A percentile compares a stretch with the other conserved stretches of the same genome.
Evolutionary conservation across 2,329 filamentous ascomycete genomes (phyloP).

Genomic region (Penicillium psychrosexuale): DNA sequence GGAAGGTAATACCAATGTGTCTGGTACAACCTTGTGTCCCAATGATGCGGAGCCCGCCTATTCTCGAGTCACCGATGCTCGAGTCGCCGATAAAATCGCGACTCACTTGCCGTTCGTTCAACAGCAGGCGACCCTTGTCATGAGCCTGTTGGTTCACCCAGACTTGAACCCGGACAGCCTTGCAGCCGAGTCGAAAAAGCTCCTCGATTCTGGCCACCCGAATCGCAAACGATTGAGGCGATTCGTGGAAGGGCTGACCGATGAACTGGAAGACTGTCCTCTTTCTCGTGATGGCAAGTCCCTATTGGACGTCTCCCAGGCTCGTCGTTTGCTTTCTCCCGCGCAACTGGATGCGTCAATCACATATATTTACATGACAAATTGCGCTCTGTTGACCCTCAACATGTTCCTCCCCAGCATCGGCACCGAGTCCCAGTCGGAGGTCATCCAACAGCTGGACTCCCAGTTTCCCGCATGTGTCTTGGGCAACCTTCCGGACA

Average conservation of each 20-base stretch:
- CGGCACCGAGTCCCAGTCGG: slow-evolving; percentile 14
- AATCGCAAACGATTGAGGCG: slow-evolving; percentile 20
- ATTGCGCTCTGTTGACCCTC: slow-evolving; percentile 42
- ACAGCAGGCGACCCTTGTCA: slow-evolving; percentile 21
- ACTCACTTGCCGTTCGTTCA: slow-evolving; percentile 8
- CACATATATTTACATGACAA: slow-evolving; percentile 44
- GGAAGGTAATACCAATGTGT: slow-evolving; percentile 33
- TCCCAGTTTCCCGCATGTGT: slow-evolving; percentile 36
- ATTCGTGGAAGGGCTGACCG: slow-evolving; percentile 23
- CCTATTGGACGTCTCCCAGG: slow-evolving; percentile 37
- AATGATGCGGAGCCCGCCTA: slow-evolving; percentile 26
- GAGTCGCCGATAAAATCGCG: neutral
- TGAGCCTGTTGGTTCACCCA: slow-evolving; percentile 1
- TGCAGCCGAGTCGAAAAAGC: slow-evolving; percentile 2
- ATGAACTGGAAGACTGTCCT: slow-evolving; percentile 26
- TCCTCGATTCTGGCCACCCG: neutral
- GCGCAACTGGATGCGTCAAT: slow-evolving; percentile 28
- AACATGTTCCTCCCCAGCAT: slow-evolving; percentile 36
- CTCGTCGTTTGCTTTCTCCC: slow-evolving; percentile 32
- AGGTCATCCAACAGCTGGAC: slow-evolving; percentile 34
- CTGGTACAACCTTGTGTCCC: slow-evolving; percentile 33
- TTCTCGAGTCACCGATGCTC: neutral
- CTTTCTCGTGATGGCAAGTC: slow-evolving; percentile 17
- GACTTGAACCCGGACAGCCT: neutral
- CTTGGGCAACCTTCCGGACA: slow-evolving; percentile 27